A percentile compares a stretch with the other conserved stretches of the same genome.
Evolutionary conservation across 164 flowering plant species (phyloP).

Genomic region (Stephania japonica): DNA sequence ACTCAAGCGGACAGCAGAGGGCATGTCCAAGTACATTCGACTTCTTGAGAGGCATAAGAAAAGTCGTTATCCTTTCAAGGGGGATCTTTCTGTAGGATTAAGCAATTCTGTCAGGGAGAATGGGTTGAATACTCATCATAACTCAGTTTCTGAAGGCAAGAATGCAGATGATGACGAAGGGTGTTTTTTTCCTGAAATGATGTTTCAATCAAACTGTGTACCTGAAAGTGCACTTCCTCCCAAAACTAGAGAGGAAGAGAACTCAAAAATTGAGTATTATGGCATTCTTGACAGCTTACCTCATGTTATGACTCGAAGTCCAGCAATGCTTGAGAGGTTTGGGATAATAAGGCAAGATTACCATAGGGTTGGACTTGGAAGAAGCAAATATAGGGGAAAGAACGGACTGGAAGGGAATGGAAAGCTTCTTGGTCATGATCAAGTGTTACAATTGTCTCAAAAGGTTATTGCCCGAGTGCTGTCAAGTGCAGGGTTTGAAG

Average conservation of each 20-base stretch:
- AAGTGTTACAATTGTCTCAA: slow-evolving; percentile 61
- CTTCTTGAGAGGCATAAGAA: slow-evolving; percentile 65
- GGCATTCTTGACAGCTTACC: slow-evolving; percentile 89
- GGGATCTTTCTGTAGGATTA: slow-evolving; percentile 37
- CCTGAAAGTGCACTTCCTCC: slow-evolving; percentile 75
- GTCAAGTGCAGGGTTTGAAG: slow-evolving; percentile 62
- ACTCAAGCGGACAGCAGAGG: slow-evolving; percentile 71
- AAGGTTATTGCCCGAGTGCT: slow-evolving; percentile 63
- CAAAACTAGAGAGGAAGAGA: slow-evolving; percentile 26
- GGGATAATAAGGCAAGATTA: slow-evolving; percentile 76
- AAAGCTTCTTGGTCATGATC: slow-evolving; percentile 57
- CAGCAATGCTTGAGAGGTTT: slow-evolving; percentile 90
- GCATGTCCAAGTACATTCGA: slow-evolving; percentile 66
- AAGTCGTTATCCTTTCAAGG: slow-evolving; percentile 50
- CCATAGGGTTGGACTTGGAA: slow-evolving; percentile 51
- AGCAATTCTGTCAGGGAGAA: slow-evolving; percentile 34
- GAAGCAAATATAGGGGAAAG: slow-evolving; percentile 50
- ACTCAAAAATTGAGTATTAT: slow-evolving; percentile 46
- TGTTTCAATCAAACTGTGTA: slow-evolving; percentile 72
- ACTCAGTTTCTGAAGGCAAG: slow-evolving; percentile 32
- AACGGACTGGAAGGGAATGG: slow-evolving; percentile 38
- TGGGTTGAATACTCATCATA: slow-evolving; percentile 33
- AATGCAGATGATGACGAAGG: slow-evolving; percentile 42
- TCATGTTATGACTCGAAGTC: slow-evolving; percentile 50
- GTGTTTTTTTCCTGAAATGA: slow-evolving; percentile 68